Evolutionary conservation across 345 rosid genomes (phyloP).

Genomic region (Mallotus nudiflorus): DNA sequence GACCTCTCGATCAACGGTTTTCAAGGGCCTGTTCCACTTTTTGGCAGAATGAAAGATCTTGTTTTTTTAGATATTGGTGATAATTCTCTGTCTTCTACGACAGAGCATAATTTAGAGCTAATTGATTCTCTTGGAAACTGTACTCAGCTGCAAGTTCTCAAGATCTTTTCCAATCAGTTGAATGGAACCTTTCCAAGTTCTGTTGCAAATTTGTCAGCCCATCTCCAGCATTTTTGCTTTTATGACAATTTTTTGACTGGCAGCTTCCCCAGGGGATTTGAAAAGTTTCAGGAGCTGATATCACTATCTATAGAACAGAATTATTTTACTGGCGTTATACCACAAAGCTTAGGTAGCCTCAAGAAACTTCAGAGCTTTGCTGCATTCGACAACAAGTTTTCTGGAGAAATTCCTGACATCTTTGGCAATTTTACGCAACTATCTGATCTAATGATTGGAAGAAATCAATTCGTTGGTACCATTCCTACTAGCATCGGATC

Average conservation of each 20-base stretch:
- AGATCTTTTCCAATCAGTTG: conserved; percentile 12
- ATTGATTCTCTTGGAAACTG: conserved; percentile 21
- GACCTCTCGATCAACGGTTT: conserved; percentile 15
- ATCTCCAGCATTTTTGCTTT: conserved; percentile 15
- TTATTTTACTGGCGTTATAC: conserved; percentile 16
- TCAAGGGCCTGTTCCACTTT: conserved; percentile 13
- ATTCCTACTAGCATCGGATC: conserved; percentile 17
- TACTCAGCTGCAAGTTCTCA: conserved; percentile 16
- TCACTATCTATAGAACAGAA: conserved; percentile 9
- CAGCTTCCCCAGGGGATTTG: conserved; percentile 11
- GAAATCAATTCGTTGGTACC: conserved; percentile 10
- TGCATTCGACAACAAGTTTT: conserved; percentile 2
- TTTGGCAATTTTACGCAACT: conserved; percentile 20
- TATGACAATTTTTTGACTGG: conserved; percentile 4
- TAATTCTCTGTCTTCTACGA: conserved; percentile 18
- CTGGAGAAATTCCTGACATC: conserved; percentile 8
- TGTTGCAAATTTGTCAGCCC: conserved; percentile 16
- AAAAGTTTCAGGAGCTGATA: conserved; percentile 9
- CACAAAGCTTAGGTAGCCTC: conserved; percentile 12
- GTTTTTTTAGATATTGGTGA: background rate
- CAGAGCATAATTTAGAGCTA: conserved; percentile 7
- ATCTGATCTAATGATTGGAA: background rate
- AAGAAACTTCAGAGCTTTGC: background rate
- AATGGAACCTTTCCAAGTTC: conserved; percentile 15
- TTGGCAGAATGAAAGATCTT: conserved; percentile 7